Evolutionary conservation across 768 basidiomycete species (phyloP).

Genomic region (Hericium erinaceus): DNA sequence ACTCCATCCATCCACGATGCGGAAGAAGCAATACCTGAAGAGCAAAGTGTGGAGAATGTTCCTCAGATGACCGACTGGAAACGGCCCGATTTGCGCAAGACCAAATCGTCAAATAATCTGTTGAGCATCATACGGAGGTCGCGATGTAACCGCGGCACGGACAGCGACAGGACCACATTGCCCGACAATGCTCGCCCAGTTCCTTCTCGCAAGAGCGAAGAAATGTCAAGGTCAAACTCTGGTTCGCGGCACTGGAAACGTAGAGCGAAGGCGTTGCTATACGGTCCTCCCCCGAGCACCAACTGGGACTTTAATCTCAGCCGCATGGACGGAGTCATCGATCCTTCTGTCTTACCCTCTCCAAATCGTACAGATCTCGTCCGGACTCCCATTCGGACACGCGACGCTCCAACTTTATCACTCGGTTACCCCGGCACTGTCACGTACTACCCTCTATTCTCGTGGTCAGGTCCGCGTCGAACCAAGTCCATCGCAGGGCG

Average conservation of each 20-base stretch:
- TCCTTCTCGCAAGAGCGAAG: constrained; percentile 3
- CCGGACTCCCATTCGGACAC: background rate
- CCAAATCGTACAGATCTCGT: background rate
- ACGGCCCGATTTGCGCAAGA: constrained; percentile 32
- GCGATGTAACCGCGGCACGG: constrained; percentile 31
- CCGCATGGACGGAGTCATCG: background rate
- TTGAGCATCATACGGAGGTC: constrained; percentile 32
- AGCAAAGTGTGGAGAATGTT: background rate
- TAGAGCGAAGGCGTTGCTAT: background rate
- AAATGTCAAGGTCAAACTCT: background rate
- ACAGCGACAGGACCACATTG: constrained; percentile 24
- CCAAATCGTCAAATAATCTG: constrained; percentile 36
- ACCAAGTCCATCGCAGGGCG: background rate
- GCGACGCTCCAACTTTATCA: background rate
- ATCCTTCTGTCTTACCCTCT: background rate
- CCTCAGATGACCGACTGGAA: constrained; percentile 21
- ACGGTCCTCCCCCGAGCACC: background rate
- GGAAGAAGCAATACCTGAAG: background rate
- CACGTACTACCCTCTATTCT: background rate
- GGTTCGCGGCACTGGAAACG: background rate
- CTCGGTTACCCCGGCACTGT: background rate
- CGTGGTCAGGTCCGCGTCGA: background rate
- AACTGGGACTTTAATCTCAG: background rate
- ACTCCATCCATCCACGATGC: background rate
- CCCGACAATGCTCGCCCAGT: constrained; percentile 14